phyloP scores from a whole-genome alignment of 2,329 filamentous ascomycete species.

The Diplocarpon rosae region DNA sequence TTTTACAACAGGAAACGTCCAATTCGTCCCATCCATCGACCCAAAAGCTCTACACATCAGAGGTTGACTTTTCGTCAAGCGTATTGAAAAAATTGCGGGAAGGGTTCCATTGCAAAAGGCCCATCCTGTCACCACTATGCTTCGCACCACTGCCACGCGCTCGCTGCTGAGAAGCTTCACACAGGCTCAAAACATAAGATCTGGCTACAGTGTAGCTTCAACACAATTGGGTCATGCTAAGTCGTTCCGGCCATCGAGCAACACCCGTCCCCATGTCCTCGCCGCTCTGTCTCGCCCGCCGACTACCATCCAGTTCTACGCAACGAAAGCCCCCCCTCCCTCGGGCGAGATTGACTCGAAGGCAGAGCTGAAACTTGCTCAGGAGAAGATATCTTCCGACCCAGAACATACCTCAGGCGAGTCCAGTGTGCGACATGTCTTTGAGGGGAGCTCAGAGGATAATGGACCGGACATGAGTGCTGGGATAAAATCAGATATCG shows the following conservation, averaged over 20 bases:
- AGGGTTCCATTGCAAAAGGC: constrained; percentile 9
- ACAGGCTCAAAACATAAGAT: constrained; percentile 17
- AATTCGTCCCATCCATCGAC: constrained; percentile 1
- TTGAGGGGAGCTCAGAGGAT: constrained; percentile 30
- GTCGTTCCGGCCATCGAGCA: constrained; percentile 15
- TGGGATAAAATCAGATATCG: constrained; percentile 44
- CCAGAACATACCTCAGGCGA: constrained; percentile 49
- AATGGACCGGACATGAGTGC: constrained; percentile 40
- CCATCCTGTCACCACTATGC: constrained; percentile 17
- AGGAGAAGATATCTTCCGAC: constrained; percentile 45
- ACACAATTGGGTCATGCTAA: constrained; percentile 13
- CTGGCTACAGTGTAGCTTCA: constrained; percentile 22
- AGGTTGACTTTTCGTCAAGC: constrained; percentile 11
- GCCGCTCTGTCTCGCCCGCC: constrained; percentile 26
- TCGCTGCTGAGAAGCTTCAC: constrained; percentile 23
- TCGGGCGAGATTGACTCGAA: constrained; percentile 40
- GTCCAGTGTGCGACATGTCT: constrained; percentile 43
- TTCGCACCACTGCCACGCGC: constrained; percentile 23
- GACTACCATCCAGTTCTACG: constrained; percentile 38
- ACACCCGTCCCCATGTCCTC: constrained; percentile 18
- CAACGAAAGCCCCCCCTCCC: constrained; percentile 24
- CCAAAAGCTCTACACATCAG: constrained; percentile 4
- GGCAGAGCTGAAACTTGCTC: constrained; percentile 41
- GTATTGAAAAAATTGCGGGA: constrained; percentile 17
- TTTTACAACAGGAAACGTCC: not conserved